These are phyloP conservation scores for Aegilops umbellulata DNA, from an alignment of 176 grass and related monocot genomes.

Conservation along the genomic window DNA sequence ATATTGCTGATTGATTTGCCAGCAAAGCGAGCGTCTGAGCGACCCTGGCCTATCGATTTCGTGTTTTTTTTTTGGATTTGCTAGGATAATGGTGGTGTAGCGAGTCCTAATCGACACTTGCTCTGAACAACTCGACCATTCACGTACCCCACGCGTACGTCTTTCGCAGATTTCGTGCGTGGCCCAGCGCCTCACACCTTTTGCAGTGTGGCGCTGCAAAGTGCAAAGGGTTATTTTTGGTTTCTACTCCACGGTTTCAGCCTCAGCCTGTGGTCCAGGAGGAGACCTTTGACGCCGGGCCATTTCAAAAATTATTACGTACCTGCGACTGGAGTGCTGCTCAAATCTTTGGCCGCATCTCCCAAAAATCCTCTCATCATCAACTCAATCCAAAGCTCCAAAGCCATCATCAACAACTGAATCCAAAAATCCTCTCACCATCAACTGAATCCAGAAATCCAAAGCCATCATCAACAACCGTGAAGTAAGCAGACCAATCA, in stretches of 20 bases:
- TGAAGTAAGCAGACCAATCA: not conserved
- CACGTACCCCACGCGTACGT: not conserved
- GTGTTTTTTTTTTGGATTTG: too few relatives aligned
- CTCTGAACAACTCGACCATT: not conserved
- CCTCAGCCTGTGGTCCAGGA: slow-evolving; percentile 22
- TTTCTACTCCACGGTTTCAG: slow-evolving; percentile 4
- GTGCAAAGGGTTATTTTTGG: slow-evolving; percentile 19
- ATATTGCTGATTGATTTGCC: too few relatives aligned
- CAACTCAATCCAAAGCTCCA: not conserved
- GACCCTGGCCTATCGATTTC: too few relatives aligned
- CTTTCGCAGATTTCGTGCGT: slow-evolving; percentile 14
- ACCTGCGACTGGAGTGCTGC: not conserved
- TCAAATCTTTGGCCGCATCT: slow-evolving; percentile 23
- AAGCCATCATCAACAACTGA: too few relatives aligned
- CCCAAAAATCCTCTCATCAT: slow-evolving; percentile 33
- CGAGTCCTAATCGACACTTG: not conserved
- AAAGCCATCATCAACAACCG: not conserved
- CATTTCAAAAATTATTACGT: slow-evolving; percentile 14
- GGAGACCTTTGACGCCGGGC: not conserved
- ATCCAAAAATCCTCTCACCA: too few relatives aligned
- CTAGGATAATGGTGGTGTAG: too few relatives aligned
- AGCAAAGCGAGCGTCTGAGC: too few relatives aligned
- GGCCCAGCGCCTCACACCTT: not conserved
- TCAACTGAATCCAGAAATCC: too few relatives aligned
- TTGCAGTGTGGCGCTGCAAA: not conserved